These are phyloP conservation scores for Erythrophleum ivorense DNA, from an alignment of 331 rosid genomes.

Conservation along the genomic window DNA sequence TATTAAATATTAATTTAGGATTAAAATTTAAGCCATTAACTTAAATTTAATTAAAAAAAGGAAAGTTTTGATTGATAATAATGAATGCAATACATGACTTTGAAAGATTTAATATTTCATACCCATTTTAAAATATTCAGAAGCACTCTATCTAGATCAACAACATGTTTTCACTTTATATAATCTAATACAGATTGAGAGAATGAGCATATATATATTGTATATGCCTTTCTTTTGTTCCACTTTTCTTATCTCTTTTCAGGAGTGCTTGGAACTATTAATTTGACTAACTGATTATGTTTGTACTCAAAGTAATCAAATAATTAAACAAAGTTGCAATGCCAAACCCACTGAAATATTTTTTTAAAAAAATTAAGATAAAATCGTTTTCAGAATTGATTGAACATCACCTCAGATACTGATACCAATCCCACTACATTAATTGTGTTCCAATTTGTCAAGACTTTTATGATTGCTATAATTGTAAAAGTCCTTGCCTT, in stretches of 20 bases:
- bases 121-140: too few species aligned
- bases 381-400: constrained; percentile 19
- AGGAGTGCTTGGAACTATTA: background rate
- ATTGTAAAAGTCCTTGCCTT: constrained; percentile 38
- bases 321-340: background rate
- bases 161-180: background rate
- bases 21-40: too few species aligned
- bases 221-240: too few species aligned
- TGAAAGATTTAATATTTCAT: too few species aligned
- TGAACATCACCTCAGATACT: constrained; percentile 29
- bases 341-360: constrained; percentile 3
- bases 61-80: too few species aligned
- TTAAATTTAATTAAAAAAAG: too few species aligned
- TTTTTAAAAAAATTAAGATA: background rate
- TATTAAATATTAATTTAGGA: too few species aligned
- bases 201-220: background rate
- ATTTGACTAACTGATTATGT: background rate
- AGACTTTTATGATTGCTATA: constrained; percentile 42
- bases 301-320: background rate
- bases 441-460: constrained; percentile 38
- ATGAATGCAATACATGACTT: too few species aligned
- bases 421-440: constrained; percentile 44
- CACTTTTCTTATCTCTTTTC: background rate
- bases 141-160: too few species aligned
- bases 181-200: background rate